Conservation (phyloP, 2,329 filamentous ascomycete genomes). For the Juglanconis juglandina region DNA sequence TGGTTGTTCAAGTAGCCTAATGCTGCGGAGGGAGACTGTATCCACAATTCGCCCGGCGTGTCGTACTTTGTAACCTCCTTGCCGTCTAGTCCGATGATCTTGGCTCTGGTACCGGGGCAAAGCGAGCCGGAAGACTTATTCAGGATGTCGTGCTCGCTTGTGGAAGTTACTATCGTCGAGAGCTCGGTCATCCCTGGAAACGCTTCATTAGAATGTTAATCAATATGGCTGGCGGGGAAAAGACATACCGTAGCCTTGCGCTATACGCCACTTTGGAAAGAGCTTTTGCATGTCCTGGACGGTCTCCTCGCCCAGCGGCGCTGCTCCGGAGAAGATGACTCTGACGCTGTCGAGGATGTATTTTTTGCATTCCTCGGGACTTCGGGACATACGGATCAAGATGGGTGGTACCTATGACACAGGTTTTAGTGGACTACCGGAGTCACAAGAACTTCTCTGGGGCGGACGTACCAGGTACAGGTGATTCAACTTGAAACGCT, state of each 20-base stretch:
- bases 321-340: slow-evolving; percentile 69
- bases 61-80: slow-evolving; percentile 63
- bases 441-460: background rate
- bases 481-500: slow-evolving; percentile 62
- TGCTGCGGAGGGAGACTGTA: slow-evolving; percentile 73
- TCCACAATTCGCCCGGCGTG: slow-evolving; percentile 74
- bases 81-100: slow-evolving; percentile 66
- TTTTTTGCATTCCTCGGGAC: slow-evolving; percentile 55
- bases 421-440: background rate
- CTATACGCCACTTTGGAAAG: slow-evolving; percentile 61
- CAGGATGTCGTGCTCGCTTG: slow-evolving; percentile 60
- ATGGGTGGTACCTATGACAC: slow-evolving; percentile 68
- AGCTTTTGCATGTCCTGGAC: slow-evolving; percentile 58
- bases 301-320: slow-evolving; percentile 72
- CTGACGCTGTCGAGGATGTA: slow-evolving; percentile 70
- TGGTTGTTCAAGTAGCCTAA: slow-evolving; percentile 86
- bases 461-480: slow-evolving; percentile 56
- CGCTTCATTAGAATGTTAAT: too few species aligned
- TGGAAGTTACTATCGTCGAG: slow-evolving; percentile 63
- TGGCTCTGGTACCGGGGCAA: slow-evolving; percentile 60
- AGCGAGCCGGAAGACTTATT: slow-evolving; percentile 71
- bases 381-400: slow-evolving; percentile 71
- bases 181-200: slow-evolving; percentile 70
- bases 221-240: background rate
- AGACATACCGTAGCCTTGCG: slow-evolving; percentile 65